These are phyloP conservation scores for Diplodia scrobiculata DNA, from an alignment of 2,329 filamentous ascomycete species.

Conservation along the genomic window DNA sequence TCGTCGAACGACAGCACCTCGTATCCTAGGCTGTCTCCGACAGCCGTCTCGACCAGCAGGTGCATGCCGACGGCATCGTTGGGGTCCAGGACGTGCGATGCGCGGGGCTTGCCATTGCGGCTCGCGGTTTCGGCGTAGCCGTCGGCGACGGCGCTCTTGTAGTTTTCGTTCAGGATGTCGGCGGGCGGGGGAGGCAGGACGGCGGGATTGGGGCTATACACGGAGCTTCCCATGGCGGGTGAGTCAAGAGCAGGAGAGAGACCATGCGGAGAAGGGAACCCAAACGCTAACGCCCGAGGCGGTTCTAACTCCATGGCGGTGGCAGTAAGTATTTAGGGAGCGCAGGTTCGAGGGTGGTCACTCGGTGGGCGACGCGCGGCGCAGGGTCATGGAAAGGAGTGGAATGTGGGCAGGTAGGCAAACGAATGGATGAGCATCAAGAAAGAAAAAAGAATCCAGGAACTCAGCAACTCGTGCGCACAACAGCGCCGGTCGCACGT, in stretches of 20 bases:
- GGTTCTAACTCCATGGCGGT: constrained; percentile 33
- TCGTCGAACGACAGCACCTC: constrained; percentile 88
- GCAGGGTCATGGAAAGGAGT: constrained; percentile 12
- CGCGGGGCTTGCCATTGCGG: constrained; percentile 38
- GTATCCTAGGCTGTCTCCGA: constrained; percentile 82
- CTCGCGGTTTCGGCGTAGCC: constrained; percentile 35
- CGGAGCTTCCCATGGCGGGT: constrained; percentile 18
- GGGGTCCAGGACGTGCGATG: constrained; percentile 38
- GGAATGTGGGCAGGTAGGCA: not conserved
- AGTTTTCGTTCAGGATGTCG: constrained; percentile 42
- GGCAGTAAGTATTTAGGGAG: constrained; percentile 9
- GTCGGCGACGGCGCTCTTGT: constrained; percentile 37
- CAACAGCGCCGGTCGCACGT: constrained; percentile 6
- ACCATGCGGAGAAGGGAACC: constrained; percentile 42
- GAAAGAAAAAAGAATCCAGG: not conserved
- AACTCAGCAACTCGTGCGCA: constrained; percentile 9
- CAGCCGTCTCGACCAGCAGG: constrained; percentile 87
- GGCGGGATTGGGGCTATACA: constrained; percentile 32
- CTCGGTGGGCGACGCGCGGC: constrained; percentile 9
- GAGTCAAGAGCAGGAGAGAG: constrained; percentile 40
- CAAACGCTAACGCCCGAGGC: constrained; percentile 22
- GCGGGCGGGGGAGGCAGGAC: constrained; percentile 42
- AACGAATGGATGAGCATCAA: not conserved
- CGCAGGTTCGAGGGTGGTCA: not conserved
- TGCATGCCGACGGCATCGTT: constrained; percentile 76